These are phyloP conservation scores for Phytophthora brassicae DNA, from an alignment of 352 stramenopile genomes.

Conservation along the genomic window DNA sequence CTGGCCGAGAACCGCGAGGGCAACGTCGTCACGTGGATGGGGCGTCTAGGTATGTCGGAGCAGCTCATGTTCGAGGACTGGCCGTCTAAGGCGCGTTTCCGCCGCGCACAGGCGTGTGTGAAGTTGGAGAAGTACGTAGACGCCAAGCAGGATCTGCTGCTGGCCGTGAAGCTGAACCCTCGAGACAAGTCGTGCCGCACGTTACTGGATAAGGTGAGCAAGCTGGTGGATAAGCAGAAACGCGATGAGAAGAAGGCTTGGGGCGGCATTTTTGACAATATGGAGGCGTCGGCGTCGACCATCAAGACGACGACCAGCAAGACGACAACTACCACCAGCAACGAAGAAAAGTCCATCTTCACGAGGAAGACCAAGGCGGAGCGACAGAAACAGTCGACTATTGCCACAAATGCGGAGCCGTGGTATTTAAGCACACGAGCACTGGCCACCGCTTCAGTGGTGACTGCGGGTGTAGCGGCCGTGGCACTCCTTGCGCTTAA, in stretches of 20 bases:
- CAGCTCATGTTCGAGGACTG: constrained; percentile 85
- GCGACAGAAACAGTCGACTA: constrained; percentile 29
- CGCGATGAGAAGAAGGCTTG: constrained; percentile 77
- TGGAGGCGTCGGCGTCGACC: constrained; percentile 32
- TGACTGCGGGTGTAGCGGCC: constrained; percentile 70
- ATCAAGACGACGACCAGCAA: constrained; percentile 23
- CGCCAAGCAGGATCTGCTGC: constrained; percentile 75
- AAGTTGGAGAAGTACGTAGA: constrained; percentile 77
- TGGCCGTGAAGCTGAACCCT: constrained; percentile 78
- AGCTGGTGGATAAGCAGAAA: constrained; percentile 76
- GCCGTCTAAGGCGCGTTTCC: constrained; percentile 85
- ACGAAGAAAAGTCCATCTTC: constrained; percentile 66
- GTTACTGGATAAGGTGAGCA: constrained; percentile 71
- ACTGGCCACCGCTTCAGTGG: constrained; percentile 62
- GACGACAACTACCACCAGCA: constrained; percentile 7
- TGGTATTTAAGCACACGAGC: constrained; percentile 69
- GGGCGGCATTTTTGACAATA: constrained; percentile 77
- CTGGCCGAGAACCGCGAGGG: constrained; percentile 73
- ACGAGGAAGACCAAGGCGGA: constrained; percentile 63
- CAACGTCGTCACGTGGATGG: constrained; percentile 88
- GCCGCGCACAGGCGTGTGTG: constrained; percentile 71
- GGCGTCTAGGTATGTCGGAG: constrained; percentile 69
- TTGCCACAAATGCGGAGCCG: constrained; percentile 25
- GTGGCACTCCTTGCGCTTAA: constrained; percentile 63
- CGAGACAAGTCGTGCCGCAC: constrained; percentile 81